Percentiles rank a stretch among this genome's conserved stretches.
Conservation (phyloP, 768 basidiomycete genomes). For the Termitomyces sp. region DNA sequence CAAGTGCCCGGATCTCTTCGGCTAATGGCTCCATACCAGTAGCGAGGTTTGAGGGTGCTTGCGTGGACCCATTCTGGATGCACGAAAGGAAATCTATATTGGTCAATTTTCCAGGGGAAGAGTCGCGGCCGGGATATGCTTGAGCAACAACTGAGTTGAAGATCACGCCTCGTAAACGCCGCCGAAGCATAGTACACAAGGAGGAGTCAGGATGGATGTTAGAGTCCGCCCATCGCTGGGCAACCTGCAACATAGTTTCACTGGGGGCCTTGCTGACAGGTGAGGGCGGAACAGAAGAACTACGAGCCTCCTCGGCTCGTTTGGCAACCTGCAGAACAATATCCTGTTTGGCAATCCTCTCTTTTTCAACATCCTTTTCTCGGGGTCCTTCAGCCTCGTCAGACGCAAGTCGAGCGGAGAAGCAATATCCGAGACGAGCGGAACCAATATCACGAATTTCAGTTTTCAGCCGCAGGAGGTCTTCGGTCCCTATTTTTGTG, state of each 20-base stretch:
- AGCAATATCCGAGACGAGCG: constrained; percentile 55
- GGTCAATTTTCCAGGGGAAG: constrained; percentile 22
- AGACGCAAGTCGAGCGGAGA: constrained; percentile 26
- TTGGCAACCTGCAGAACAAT: constrained; percentile 73
- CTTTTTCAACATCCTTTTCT: constrained; percentile 40
- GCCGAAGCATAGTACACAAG: constrained; percentile 54
- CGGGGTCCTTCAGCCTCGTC: constrained; percentile 15
- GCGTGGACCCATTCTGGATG: constrained; percentile 11
- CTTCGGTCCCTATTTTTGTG: constrained; percentile 41
- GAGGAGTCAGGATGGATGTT: constrained; percentile 59
- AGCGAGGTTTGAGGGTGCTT: constrained; percentile 22
- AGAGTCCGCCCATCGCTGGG: constrained; percentile 65
- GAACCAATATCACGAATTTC: constrained; percentile 74
- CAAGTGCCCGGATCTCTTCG: constrained; percentile 63
- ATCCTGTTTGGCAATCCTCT: constrained; percentile 53
- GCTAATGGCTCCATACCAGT: constrained; percentile 69
- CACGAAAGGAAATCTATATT: constrained; percentile 19
- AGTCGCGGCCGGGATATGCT: constrained; percentile 42
- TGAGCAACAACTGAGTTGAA: constrained; percentile 52
- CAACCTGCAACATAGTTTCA: constrained; percentile 47
- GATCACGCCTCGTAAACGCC: constrained; percentile 58
- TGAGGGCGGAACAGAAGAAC: constrained; percentile 17
- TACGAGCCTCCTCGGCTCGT: constrained; percentile 49
- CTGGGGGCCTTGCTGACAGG: constrained; percentile 37
- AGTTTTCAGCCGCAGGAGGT: constrained; percentile 57